Conservation (phyloP, 768 basidiomycete species). For the Hydnum rufescens region DNA sequence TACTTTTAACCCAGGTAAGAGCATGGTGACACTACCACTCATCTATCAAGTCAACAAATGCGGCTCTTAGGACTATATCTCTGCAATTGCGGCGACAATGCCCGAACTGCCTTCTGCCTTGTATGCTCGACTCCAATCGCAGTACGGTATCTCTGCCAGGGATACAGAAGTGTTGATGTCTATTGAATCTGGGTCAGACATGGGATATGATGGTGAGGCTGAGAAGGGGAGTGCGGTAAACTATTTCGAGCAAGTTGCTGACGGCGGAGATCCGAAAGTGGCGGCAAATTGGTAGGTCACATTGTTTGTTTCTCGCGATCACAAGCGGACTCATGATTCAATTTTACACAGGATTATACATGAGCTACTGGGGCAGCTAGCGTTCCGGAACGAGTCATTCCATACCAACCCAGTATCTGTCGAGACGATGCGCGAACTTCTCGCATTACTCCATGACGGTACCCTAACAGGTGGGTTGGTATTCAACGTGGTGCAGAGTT, state of each 20-base stretch:
- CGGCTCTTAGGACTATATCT: constrained; percentile 38
- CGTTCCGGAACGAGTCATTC: constrained; percentile 36
- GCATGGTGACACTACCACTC: not conserved
- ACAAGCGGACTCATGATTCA: not conserved
- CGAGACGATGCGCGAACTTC: constrained; percentile 49
- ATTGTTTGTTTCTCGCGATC: not conserved
- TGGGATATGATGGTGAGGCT: constrained; percentile 38
- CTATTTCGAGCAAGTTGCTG: constrained; percentile 62
- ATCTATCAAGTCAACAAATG: not conserved
- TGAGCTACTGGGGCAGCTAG: constrained; percentile 63
- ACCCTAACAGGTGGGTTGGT: constrained; percentile 42
- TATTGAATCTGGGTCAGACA: constrained; percentile 44
- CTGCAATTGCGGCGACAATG: constrained; percentile 29
- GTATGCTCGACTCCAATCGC: constrained; percentile 30
- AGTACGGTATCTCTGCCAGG: constrained; percentile 33
- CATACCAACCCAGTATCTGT: constrained; percentile 38
- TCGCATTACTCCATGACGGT: constrained; percentile 49
- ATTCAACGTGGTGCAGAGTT: constrained; percentile 9
- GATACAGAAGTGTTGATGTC: constrained; percentile 61
- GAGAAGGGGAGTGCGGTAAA: constrained; percentile 32
- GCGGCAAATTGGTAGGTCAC: constrained; percentile 65
- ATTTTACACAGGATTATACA: constrained; percentile 54
- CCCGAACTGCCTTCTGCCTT: constrained; percentile 62
- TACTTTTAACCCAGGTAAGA: constrained; percentile 21
- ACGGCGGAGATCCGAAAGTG: constrained; percentile 38